Conservation (phyloP, 352 stramenopile genomes). For the Phytophthora vignae region DNA sequence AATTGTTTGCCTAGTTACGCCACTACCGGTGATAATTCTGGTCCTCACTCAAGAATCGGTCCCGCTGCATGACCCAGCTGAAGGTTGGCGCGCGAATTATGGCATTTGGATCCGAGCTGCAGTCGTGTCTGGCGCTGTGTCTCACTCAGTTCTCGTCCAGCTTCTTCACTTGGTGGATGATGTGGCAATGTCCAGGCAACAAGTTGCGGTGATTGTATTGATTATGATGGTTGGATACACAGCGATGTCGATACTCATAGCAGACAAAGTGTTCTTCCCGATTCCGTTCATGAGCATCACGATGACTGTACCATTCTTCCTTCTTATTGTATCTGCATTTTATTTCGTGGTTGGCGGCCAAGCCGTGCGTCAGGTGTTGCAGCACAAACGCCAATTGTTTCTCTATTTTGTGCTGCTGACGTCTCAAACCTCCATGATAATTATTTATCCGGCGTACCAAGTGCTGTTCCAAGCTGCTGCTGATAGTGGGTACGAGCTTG, state of each 20-base stretch:
- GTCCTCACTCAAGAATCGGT: slow-evolving; percentile 6
- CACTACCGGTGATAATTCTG: slow-evolving; percentile 18
- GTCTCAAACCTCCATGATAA: slow-evolving; percentile 3
- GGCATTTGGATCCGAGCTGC: slow-evolving; percentile 8
- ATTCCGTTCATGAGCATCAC: slow-evolving; percentile 29
- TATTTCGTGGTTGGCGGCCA: not conserved
- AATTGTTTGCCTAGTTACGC: slow-evolving; percentile 18
- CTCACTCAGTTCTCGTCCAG: not conserved
- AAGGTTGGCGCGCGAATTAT: slow-evolving; percentile 9
- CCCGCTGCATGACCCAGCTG: slow-evolving; percentile 1
- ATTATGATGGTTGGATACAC: not conserved
- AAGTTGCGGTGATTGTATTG: slow-evolving; percentile 4
- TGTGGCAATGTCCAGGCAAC: slow-evolving; percentile 1
- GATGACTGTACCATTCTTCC: slow-evolving; percentile 3
- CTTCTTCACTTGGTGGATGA: slow-evolving; percentile 13
- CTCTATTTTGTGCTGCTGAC: slow-evolving; percentile 9
- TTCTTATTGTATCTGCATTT: slow-evolving; percentile 2
- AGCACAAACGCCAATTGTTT: slow-evolving; percentile 7
- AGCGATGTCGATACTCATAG: not conserved
- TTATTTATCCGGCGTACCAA: slow-evolving; percentile 31
- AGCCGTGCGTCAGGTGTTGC: slow-evolving; percentile 3
- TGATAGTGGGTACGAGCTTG: slow-evolving; percentile 8
- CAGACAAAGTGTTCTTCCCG: slow-evolving; percentile 11
- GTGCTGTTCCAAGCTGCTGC: slow-evolving; percentile 17
- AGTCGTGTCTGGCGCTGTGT: not conserved